Evolutionary conservation across 345 rosid species (phyloP).

Genomic region (Garcia nutans): DNA sequence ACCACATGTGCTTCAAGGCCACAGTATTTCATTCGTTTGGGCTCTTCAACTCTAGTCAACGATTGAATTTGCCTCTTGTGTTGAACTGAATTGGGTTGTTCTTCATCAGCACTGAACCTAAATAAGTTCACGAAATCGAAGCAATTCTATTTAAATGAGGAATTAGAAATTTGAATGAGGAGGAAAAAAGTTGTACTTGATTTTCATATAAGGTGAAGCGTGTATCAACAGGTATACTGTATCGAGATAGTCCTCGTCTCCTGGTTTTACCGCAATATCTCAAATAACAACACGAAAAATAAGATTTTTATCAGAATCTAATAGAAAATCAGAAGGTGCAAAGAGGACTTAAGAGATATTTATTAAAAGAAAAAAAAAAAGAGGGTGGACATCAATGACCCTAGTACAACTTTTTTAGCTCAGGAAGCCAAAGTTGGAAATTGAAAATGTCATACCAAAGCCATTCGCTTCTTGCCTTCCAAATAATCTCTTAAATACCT

Average conservation of each 20-base stretch:
- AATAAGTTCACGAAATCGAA: conserved; percentile 19
- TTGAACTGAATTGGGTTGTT: conserved; percentile 25
- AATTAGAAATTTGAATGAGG: conserved; percentile 18
- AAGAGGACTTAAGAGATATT: not conserved
- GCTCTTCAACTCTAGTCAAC: conserved; percentile 42
- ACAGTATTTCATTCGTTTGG: conserved; percentile 56
- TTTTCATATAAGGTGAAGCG: conserved; percentile 85
- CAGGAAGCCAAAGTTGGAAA: not conserved
- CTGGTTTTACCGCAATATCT: conserved; percentile 84
- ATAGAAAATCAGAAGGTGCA: not conserved
- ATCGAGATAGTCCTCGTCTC: conserved; percentile 79
- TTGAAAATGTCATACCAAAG: conserved; percentile 58
- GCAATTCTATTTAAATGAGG: conserved; percentile 3
- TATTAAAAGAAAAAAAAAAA: not conserved
- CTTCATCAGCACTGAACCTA: conserved; percentile 70
- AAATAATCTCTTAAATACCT: conserved; percentile 80
- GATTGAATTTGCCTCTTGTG: conserved; percentile 60
- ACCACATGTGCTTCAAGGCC: conserved; percentile 45
- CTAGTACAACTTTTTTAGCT: not conserved
- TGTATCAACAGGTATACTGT: conserved; percentile 67
- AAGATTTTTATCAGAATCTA: not conserved
- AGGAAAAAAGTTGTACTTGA: conserved; percentile 47
- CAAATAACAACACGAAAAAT: conserved; percentile 19
- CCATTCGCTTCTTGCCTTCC: conserved; percentile 89
- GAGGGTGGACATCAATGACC: not conserved